These are phyloP conservation scores for Botryobasidium botryosum DNA, from an alignment of 768 basidiomycete genomes.

Conservation along the genomic window DNA sequence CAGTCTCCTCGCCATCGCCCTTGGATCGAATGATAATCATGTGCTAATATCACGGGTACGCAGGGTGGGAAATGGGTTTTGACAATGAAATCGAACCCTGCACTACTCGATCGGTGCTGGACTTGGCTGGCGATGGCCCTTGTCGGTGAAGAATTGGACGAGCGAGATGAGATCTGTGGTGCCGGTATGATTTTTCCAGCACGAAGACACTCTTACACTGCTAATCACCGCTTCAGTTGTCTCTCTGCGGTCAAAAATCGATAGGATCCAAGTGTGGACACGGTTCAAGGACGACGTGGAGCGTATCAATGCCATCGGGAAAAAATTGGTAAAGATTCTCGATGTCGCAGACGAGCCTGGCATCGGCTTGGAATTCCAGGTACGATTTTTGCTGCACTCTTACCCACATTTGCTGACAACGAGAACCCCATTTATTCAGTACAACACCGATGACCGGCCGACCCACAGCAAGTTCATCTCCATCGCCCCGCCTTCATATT, in stretches of 20 bases:
- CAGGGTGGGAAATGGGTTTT: constrained; percentile 87
- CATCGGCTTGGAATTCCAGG: constrained; percentile 84
- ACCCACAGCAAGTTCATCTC: constrained; percentile 66
- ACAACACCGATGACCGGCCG: constrained; percentile 76
- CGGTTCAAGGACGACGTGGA: constrained; percentile 74
- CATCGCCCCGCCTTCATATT: constrained; percentile 24
- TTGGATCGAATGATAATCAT: not conserved
- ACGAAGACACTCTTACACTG: constrained; percentile 3
- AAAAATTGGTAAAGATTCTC: constrained; percentile 62
- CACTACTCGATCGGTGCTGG: constrained; percentile 75
- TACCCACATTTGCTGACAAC: not conserved
- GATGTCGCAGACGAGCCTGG: constrained; percentile 71
- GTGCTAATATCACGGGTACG: not conserved
- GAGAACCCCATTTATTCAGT: constrained; percentile 27
- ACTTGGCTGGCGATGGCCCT: constrained; percentile 81
- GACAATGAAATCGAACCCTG: constrained; percentile 74
- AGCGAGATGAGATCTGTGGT: constrained; percentile 56
- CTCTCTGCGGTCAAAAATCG: constrained; percentile 68
- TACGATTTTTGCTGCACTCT: constrained; percentile 20
- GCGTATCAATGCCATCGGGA: constrained; percentile 68
- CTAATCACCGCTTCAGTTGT: constrained; percentile 41
- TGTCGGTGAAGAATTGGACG: constrained; percentile 56
- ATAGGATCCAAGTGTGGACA: constrained; percentile 86
- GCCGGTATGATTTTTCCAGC: constrained; percentile 12
- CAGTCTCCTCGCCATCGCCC: constrained; percentile 6